phyloP scores from a whole-genome alignment of 2,329 filamentous ascomycete species.

The Xylaria sp. region DNA sequence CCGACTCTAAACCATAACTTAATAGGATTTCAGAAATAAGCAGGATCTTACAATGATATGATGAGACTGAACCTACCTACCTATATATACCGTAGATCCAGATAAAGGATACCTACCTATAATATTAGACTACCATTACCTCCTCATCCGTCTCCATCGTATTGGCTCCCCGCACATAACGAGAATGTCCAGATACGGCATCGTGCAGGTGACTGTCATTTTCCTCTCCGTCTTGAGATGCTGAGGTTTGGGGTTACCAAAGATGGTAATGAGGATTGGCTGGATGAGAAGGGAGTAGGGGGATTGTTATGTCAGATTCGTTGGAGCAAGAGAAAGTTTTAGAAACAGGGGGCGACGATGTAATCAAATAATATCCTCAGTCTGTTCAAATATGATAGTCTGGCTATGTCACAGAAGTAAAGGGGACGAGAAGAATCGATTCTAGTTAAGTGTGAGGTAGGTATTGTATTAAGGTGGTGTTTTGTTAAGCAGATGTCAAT shows the following conservation, averaged over 20 bases:
- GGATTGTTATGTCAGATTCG: neutral
- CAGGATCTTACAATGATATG: neutral
- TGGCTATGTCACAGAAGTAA: neutral
- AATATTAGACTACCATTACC: too few species aligned
- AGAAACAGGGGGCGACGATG: neutral
- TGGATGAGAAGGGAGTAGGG: neutral
- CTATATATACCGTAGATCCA: too few species aligned
- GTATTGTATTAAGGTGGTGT: conserved; percentile 13
- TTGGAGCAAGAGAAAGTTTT: neutral
- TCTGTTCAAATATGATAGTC: neutral
- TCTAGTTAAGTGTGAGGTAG: conserved; percentile 10
- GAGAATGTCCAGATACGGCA: neutral
- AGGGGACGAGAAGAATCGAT: neutral
- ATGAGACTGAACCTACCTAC: too few species aligned
- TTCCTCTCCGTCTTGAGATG: neutral
- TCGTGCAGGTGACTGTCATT: neutral
- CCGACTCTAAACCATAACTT: neutral
- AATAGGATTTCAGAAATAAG: neutral
- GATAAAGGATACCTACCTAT: too few species aligned
- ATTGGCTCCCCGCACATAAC: neutral
- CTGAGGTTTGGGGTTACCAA: neutral
- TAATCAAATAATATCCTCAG: neutral
- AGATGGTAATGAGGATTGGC: neutral
- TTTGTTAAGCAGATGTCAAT: conserved; percentile 15
- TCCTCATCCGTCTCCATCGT: neutral